Base-by-base conservation (phyloP, 2,329 filamentous ascomycete genomes). In the Fusarium sublunatum region DNA sequence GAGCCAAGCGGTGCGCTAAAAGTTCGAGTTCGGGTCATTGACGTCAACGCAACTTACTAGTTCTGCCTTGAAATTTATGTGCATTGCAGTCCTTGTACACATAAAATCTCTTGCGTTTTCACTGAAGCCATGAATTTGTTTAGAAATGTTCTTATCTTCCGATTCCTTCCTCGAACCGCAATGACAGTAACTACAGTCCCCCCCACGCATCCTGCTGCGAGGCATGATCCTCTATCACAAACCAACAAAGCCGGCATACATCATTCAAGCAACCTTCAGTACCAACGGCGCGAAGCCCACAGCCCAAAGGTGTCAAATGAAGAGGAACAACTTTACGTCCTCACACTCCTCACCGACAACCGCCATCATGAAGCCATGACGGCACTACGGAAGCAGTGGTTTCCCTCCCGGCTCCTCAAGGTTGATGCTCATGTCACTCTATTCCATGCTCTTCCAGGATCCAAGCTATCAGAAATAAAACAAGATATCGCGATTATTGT, bases 381-480 rank as follows among this genome's bases (percentile, higher is more conserved):
- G 9, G 45, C 36, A 1, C 22, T 66, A 2, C 58, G 63, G 24
- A 42, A 24, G 12, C 54, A 57, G 8, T 66, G 63, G 63, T 66
- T 66, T 19, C 63, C 63, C 6, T 2, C 40, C 5, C 34, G 19
- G 2, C 7, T 67, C 1, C 55, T 66, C 25, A 66, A 64, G 15
- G 63, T 66, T 2, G 54, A 61, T 3, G 63, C 63, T 0, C 63
- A 66, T 34, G 13, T 66, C 29, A 66, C 63, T 4, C 38, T 66
- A 3, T 66, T 66, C 4, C 63, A 66, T 32, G 63, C 63, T 3
- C 42, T 66, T 9, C 63, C 63, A 5, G 63, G 54, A 2, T 67
- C 63, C 4, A 64, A 38, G 28, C 22, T 67, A 0, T 10, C 50
- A 19, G 26, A 57, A 0, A 7, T 67, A 3, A 60, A 59, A n/a